Percentiles rank a stretch among this genome's conserved stretches.
These are phyloP conservation scores for Polygonum aviculare DNA, from an alignment of 148 eudicot genomes.

Conservation along the genomic window DNA sequence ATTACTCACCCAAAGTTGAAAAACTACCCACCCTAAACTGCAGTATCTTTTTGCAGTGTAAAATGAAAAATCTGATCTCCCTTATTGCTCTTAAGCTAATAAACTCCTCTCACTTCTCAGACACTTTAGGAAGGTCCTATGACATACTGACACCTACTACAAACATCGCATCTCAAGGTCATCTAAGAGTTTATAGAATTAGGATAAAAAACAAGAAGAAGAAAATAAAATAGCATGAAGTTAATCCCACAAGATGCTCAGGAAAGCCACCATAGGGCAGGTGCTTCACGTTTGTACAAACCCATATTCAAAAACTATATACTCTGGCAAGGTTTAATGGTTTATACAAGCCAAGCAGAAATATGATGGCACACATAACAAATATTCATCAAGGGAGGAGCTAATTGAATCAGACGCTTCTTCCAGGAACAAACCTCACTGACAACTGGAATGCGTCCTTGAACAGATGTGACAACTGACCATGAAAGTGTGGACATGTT, in stretches of 20 bases:
- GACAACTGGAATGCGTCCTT: constrained; percentile 93
- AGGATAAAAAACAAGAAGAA: too few species aligned
- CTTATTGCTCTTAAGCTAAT: not conserved
- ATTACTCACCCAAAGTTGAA: not conserved
- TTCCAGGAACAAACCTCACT: constrained; percentile 59
- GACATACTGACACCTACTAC: not conserved
- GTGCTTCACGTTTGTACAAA: not conserved
- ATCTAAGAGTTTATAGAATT: not conserved
- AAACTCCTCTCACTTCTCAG: not conserved
- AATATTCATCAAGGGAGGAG: not conserved
- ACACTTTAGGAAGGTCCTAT: not conserved
- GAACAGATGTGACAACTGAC: constrained; percentile 89
- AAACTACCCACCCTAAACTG: not conserved
- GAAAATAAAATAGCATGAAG: not conserved
- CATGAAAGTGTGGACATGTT: constrained; percentile 91
- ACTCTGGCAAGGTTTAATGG: not conserved
- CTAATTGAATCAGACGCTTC: not conserved
- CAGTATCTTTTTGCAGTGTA: not conserved
- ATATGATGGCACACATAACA: not conserved
- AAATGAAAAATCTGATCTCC: not conserved
- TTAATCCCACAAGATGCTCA: not conserved
- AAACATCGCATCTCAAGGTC: not conserved
- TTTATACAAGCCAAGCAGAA: not conserved
- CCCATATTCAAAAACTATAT: not conserved
- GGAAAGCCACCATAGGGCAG: not conserved